Base-by-base conservation (phyloP, 306 rosid species). In the Glycine soja region DNA sequence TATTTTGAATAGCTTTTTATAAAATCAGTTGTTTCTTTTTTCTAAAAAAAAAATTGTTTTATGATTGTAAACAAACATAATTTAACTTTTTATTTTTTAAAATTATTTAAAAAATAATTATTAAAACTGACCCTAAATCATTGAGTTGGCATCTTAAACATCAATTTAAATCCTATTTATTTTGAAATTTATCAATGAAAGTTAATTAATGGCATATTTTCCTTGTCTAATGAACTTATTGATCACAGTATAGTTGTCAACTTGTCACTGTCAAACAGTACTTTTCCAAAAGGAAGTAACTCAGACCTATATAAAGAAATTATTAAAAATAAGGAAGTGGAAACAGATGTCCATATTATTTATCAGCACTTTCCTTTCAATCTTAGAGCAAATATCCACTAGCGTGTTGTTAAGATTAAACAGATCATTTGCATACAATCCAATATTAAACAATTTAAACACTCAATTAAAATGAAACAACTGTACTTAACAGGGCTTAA, bases 401-500 rank as follows among this genome's bases (percentile, higher is more conserved):
- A 32, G 24, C 24, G 24, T 19, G 24, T 19, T 19, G 24, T 19
- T 19, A 1, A 19, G 24, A 52, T 72, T 62, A 59, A 71, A 80
- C 80, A 79, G 80, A 62, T 83, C 69, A 19, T 19, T 19, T 45
- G 75, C 81, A 77, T 38, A 15, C 30, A 47, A 75, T 61, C 18
- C 56, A 71, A 58, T 77, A 69, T 53, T 11, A 71, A 76, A 74
- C 50, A 19, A 74, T 19, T 61, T 64, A 58, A 65, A 40, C 19
- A 58, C 76, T 76, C 85, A 30, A 76, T 87, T 18, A 83, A 80
- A 65, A 54, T 48, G 62, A 24, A 54, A 24, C 30, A 24, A 24
- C 2, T 79, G 76, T 45, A 51, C 79, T 15, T 79, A 64, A 79
- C 46, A 46, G 74, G 75, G 74, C 42, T 77, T 72, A 84, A 85